phyloP scores from a whole-genome alignment of 768 basidiomycete species.

The Grammothele lineata region DNA sequence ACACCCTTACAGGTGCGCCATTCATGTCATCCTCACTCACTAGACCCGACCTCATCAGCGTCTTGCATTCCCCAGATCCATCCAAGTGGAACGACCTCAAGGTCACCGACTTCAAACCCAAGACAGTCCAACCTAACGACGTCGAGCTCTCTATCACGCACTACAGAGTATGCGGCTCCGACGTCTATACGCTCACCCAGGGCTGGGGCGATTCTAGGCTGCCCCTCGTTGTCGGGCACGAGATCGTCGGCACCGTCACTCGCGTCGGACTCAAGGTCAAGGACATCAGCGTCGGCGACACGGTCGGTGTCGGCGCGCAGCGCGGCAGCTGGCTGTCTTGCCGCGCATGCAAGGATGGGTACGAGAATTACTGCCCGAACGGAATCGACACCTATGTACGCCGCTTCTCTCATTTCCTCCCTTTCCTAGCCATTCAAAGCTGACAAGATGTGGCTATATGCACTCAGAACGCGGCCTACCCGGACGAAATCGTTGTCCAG shows the following conservation, averaged over 20 bases:
- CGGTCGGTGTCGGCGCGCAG: slow-evolving; percentile 51
- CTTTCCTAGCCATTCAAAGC: slow-evolving; percentile 33
- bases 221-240: slow-evolving; percentile 36
- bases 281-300: slow-evolving; percentile 47
- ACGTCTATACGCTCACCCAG: slow-evolving; percentile 42
- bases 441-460: too few species aligned
- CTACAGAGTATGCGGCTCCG: slow-evolving; percentile 48
- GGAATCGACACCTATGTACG: slow-evolving; percentile 36
- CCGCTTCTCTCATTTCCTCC: background rate
- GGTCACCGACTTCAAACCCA: slow-evolving; percentile 47
- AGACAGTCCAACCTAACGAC: slow-evolving; percentile 47
- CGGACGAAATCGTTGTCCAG: too few species aligned
- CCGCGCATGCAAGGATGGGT: slow-evolving; percentile 42
- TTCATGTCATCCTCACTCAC: too few species aligned
- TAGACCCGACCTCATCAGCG: too few species aligned
- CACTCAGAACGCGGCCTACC: too few species aligned
- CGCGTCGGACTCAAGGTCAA: slow-evolving; percentile 51
- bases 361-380: slow-evolving; percentile 55
- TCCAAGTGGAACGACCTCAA: slow-evolving; percentile 42
- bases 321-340: slow-evolving; percentile 50
- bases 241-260: slow-evolving; percentile 51
- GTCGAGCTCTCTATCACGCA: slow-evolving; percentile 51
- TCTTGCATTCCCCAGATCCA: too few species aligned
- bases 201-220: slow-evolving; percentile 32
- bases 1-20: too few species aligned